phyloP scores from a whole-genome alignment of 805 yeast species.

The Sugiyamaella qingdaonensis region DNA sequence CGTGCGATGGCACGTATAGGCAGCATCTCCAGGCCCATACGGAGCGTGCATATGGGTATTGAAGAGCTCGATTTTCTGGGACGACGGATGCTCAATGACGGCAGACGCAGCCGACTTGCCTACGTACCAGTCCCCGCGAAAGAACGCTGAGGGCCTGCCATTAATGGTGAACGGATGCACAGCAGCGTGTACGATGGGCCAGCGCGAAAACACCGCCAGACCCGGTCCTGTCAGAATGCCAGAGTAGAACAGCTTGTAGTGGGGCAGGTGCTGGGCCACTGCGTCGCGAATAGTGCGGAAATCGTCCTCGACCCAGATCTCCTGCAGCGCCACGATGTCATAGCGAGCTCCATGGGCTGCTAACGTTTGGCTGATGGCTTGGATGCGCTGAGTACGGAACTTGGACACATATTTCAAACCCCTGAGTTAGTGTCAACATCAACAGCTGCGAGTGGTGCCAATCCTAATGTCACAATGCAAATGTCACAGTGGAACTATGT shows the following conservation, averaged over 20 bases:
- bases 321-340: constrained; percentile 91
- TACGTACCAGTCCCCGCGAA: constrained; percentile 95
- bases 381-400: constrained; percentile 56
- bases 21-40: constrained; percentile 82
- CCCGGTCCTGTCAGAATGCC: constrained; percentile 96
- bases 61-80: constrained; percentile 61
- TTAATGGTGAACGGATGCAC: constrained; percentile 84
- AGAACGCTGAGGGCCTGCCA: constrained; percentile 91
- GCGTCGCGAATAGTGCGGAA: constrained; percentile 58
- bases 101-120: constrained; percentile 87
- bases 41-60: constrained; percentile 99
- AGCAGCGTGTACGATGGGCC: constrained; percentile 77
- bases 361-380: constrained; percentile 67
- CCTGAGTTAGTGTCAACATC: constrained; percentile 40
- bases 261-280: constrained; percentile 52
- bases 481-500: no score
- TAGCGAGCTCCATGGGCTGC: constrained; percentile 46
- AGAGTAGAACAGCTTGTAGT: constrained; percentile 64
- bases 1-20: constrained; percentile 84
- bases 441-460: not conserved
- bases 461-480: no score
- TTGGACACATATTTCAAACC: constrained; percentile 86
- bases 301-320: constrained; percentile 84
- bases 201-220: constrained; percentile 72
- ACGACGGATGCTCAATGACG: constrained; percentile 48